Base-by-base conservation (phyloP, 805 yeast genomes). In the Saccharomyces eubayanus region DNA sequence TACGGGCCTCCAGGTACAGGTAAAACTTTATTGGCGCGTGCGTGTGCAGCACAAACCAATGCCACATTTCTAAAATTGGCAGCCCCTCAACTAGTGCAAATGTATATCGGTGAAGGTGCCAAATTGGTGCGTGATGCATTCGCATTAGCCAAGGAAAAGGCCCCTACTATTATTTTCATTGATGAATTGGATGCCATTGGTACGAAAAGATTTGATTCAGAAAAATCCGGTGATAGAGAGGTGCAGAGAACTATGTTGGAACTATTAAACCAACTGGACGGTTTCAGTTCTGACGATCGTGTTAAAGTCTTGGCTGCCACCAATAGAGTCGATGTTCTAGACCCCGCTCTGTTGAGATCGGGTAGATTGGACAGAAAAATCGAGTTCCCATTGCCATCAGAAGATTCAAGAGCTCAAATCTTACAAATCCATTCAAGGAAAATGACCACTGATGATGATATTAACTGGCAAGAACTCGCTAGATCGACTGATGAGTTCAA, bases 1-100 rank as follows among this genome's bases (percentile, higher is more conserved):
- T 94, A 94, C 69, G 99, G 99, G 40, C 98, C 99, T 8, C 99
- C 99, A 52, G 99, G 99, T 71, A 94, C 99, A 1, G 99, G 99
- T 71, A 94, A 94, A 73, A 94, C 99, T 1, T 76, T 94, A 57
- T 78, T 94, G 61, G 99, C 99, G 9, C 84, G 97, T 70, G 99
- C 99, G 1, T 96, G 97, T 75, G 99, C 99, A 27, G 97, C 97
- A 52, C 98, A 94, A 72, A 89, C 98, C 0, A 90, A 91, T 72
- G 99, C 99, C 14, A 94, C 99, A 0, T 94, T 94, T 70, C 78
- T 94, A 68, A 89, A 96, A 68, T 80, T 94, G 53, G 98, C 97
- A 1, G 99, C 98, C 40, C 97, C 99, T 8, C 99, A 94, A 72
- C 82, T 94, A 59, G 97, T 94, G 53, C 99, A 94, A 70, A 94